Conservation (phyloP, 441 rosid species). For the Corymbia calophylla region DNA sequence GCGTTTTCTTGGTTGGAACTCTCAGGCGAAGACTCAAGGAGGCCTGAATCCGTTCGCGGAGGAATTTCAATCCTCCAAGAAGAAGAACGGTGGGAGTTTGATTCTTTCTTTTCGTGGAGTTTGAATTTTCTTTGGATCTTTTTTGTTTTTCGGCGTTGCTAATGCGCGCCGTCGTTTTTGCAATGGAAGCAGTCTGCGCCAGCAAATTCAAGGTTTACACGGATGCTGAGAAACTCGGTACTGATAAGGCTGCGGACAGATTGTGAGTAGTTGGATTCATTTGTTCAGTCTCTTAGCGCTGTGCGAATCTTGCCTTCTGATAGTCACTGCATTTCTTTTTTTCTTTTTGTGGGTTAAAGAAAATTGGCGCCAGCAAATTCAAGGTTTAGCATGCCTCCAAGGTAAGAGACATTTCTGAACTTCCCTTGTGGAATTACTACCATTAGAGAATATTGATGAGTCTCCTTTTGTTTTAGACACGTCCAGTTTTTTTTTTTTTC, state of each 20-base stretch:
- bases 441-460: background rate
- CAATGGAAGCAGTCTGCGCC: conserved; percentile 16
- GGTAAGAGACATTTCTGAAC: background rate
- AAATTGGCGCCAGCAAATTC: background rate
- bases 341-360: accelerated
- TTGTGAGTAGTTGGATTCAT: conserved; percentile 24
- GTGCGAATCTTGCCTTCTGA: background rate
- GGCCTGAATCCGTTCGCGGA: conserved; percentile 14
- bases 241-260: conserved; percentile 7
- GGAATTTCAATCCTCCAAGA: conserved; percentile 7
- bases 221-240: conserved; percentile 30
- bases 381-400: background rate
- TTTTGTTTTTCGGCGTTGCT: background rate
- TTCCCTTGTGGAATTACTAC: background rate
- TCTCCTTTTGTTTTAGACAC: background rate
- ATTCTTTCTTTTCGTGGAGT: background rate
- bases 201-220: conserved; percentile 39
- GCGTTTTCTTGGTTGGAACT: background rate
- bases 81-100: conserved; percentile 16
- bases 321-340: background rate
- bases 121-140: background rate
- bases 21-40: conserved; percentile 15
- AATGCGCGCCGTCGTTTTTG: background rate
- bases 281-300: background rate
- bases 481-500: background rate